phyloP scores from a whole-genome alignment of 805 yeast species.

The Debaryomyces hansenii region DNA sequence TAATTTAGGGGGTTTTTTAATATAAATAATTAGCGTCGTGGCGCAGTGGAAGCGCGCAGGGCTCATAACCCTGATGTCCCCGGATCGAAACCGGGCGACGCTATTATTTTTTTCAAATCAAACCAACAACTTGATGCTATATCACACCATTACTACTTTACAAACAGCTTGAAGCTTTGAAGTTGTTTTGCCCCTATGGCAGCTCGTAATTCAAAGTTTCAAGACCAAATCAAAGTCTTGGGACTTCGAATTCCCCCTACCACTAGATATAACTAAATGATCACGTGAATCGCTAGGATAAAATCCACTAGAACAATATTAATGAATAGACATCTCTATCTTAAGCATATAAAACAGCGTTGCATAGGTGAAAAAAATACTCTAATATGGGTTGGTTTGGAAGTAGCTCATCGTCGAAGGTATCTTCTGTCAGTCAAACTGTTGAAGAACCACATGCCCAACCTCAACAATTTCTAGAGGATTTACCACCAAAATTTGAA shows the following conservation, averaged over 20 bases:
- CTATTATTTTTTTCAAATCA: conserved; percentile 41
- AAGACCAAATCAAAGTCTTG: too few relatives aligned
- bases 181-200: neutral
- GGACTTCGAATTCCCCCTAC: too few relatives aligned
- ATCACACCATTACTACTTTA: neutral
- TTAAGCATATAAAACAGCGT: too few relatives aligned
- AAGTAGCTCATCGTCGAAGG: conserved; percentile 33
- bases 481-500: conserved; percentile 52
- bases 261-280: too few relatives aligned
- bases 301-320: too few relatives aligned
- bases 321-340: too few relatives aligned
- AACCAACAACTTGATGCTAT: neutral
- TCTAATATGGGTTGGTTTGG: conserved; percentile 45
- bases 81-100: conserved; percentile 96
- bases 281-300: too few relatives aligned
- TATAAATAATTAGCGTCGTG: conserved; percentile 66
- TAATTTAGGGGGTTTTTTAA: neutral
- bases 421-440: conserved; percentile 34
- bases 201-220: too few relatives aligned
- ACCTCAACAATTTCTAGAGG: conserved; percentile 43
- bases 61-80: conserved; percentile 99
- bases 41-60: conserved; percentile 99
- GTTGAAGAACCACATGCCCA: conserved; percentile 17
- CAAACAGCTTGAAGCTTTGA: neutral
- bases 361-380: too few relatives aligned